These are phyloP conservation scores for Lachnellula arida DNA, from an alignment of 2,329 filamentous ascomycete species.

Conservation along the genomic window DNA sequence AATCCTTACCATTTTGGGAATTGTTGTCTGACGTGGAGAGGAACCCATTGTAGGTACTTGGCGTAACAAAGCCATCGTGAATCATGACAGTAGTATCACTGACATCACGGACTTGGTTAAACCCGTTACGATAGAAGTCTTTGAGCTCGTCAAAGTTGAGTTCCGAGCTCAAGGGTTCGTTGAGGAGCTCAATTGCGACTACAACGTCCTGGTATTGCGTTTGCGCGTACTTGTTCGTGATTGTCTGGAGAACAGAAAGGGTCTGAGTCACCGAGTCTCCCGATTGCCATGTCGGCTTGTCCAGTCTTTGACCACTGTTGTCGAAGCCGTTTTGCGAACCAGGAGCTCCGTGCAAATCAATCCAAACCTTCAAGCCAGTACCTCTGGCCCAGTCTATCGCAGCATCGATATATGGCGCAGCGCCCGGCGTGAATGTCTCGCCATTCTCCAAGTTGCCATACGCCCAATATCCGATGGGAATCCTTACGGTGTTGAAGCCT, in stretches of 20 bases:
- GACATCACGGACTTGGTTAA: slow-evolving; percentile 39
- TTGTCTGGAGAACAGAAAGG: slow-evolving; percentile 50
- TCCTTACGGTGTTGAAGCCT: slow-evolving; percentile 55
- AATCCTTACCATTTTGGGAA: slow-evolving; percentile 34
- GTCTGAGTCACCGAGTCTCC: slow-evolving; percentile 46
- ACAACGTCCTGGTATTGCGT: slow-evolving; percentile 53
- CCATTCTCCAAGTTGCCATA: slow-evolving; percentile 43
- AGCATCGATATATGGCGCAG: slow-evolving; percentile 48
- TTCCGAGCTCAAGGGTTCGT: slow-evolving; percentile 42
- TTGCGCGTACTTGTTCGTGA: slow-evolving; percentile 53
- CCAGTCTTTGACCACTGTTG: slow-evolving; percentile 50
- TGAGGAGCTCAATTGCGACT: slow-evolving; percentile 51
- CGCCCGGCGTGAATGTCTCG: slow-evolving; percentile 47
- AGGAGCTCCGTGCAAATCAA: slow-evolving; percentile 54
- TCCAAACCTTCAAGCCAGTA: slow-evolving; percentile 50
- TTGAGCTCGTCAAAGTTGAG: slow-evolving; percentile 33
- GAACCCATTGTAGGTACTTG: slow-evolving; percentile 57
- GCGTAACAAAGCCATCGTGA: slow-evolving; percentile 51
- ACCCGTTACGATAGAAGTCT: slow-evolving; percentile 47
- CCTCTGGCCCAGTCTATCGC: slow-evolving; percentile 53
- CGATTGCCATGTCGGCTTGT: slow-evolving; percentile 40
- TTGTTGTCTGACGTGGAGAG: slow-evolving; percentile 46
- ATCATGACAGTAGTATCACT: slow-evolving; percentile 50
- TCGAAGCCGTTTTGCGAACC: slow-evolving; percentile 58
- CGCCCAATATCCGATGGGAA: slow-evolving; percentile 57